These are phyloP conservation scores for Neurospora crassa DNA, from an alignment of 2,329 filamentous ascomycete genomes.

Conservation along the genomic window DNA sequence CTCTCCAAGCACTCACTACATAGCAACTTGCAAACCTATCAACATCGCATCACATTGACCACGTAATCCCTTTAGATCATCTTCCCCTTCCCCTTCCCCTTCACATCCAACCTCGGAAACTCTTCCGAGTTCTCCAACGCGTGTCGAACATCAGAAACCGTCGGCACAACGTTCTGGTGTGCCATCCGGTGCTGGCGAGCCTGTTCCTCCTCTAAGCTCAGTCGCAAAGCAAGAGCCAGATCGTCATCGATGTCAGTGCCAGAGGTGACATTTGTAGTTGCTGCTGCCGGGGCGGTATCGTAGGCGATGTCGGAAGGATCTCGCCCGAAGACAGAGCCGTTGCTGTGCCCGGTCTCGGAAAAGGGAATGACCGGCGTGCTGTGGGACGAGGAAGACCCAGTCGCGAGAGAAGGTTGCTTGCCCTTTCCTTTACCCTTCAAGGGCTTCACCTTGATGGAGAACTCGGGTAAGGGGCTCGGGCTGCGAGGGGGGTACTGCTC, in stretches of 20 bases:
- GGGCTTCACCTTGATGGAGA: slow-evolving; percentile 38
- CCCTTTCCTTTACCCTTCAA: slow-evolving; percentile 33
- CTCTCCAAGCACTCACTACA: not conserved
- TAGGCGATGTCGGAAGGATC: not conserved
- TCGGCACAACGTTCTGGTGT: slow-evolving; percentile 3
- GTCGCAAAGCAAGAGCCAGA: slow-evolving; percentile 47
- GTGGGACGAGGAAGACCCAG: not conserved
- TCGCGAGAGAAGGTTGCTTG: slow-evolving; percentile 18
- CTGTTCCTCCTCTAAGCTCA: slow-evolving; percentile 49
- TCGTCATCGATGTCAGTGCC: slow-evolving; percentile 38
- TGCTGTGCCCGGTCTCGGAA: not conserved
- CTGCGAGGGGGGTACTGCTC: slow-evolving; percentile 33
- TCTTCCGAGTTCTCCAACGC: slow-evolving; percentile 16
- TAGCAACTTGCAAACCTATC: not conserved
- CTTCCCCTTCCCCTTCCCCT: slow-evolving; percentile 33
- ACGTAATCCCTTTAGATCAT: not conserved
- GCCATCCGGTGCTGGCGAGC: slow-evolving; percentile 20
- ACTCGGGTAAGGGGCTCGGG: slow-evolving; percentile 38
- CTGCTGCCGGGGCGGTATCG: not conserved
- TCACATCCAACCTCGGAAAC: slow-evolving; percentile 22
- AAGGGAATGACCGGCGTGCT: not conserved
- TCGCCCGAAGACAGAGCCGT: not conserved
- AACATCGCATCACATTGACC: not conserved
- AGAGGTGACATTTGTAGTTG: not conserved
- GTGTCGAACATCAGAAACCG: slow-evolving; percentile 11